Evolutionary conservation across 2,329 filamentous ascomycete genomes (phyloP), one percentile per base, ranked within the genome.

Genomic region (Phaeophleospora eucalypticola): DNA sequence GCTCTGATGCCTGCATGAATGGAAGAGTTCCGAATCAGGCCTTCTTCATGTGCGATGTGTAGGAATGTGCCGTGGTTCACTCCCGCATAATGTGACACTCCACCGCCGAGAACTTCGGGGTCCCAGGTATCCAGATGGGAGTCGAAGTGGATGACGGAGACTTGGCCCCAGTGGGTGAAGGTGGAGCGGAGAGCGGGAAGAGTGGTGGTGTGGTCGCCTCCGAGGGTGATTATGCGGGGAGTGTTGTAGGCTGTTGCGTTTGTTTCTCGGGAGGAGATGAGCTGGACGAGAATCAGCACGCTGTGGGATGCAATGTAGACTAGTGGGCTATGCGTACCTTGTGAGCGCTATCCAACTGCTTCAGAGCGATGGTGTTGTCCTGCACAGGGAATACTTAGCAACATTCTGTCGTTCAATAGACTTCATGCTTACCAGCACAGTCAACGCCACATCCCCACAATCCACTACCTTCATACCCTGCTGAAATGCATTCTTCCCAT

Each of bases 1-100:
- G 74, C 79, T 33, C 80, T 71, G 51, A 82, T 81, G 0, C 80
- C 80, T n/a, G 77, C 80, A 60, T 83, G 80, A 15, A 82, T 74
- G 0, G 78, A 81, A 2, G 71, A 75, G 53, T 82, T 81, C 19
- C 69, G 67, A 47, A 83, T 76, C 36, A 83, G 65, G 0, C 78
- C 76, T 62, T 82, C 80, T 61, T 83, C 79, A 54, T 82, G 77
- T 0, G 80, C 79, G 32, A 82, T 78, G 53, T 82, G 78, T 12
- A 82, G 64, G 58, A 56, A 82, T 0, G 80, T 83, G 32, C 80
- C 80, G 57, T 83, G 79, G 47, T 82, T 82, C 2, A 81, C 65
- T n/a, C 69, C 71, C 2, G 78, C 78, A 53, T 83, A 82, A 52
- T 80, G 72, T 4, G 77, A 79, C n/a, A 81, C 70, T 0, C 77